A percentile compares a stretch with the other conserved stretches of the same genome.
Evolutionary conservation across 148 eudicot species (phyloP).

Genomic region (Fagopyrum esculentum): DNA sequence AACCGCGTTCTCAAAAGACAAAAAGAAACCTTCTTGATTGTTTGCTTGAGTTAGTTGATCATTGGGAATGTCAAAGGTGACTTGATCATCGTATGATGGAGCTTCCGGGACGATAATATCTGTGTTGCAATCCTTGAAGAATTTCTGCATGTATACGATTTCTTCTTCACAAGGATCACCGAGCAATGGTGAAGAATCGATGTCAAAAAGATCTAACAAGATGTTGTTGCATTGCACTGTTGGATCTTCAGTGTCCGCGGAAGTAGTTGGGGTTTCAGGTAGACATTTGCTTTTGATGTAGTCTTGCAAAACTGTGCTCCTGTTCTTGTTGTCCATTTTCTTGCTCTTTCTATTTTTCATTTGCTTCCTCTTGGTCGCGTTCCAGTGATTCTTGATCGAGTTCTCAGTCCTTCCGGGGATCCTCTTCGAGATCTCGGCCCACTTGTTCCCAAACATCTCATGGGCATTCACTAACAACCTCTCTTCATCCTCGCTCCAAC

Average conservation of each 20-base stretch:
- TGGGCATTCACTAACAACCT: slow-evolving; percentile 50
- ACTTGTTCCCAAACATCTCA: slow-evolving; percentile 48
- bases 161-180: slow-evolving; percentile 36
- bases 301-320: slow-evolving; percentile 32
- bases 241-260: slow-evolving; percentile 17
- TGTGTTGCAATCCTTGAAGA: slow-evolving; percentile 21
- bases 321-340: slow-evolving; percentile 16
- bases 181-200: slow-evolving; percentile 21
- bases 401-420: slow-evolving; percentile 72
- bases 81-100: neutral
- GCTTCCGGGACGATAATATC: neutral
- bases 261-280: neutral
- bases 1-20: neutral
- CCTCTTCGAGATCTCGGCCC: slow-evolving; percentile 70
- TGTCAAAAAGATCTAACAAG: slow-evolving; percentile 14
- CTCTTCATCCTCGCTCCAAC: slow-evolving; percentile 82
- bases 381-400: slow-evolving; percentile 83
- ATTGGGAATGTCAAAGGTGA: neutral
- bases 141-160: slow-evolving; percentile 33
- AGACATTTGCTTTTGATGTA: slow-evolving; percentile 36
- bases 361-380: slow-evolving; percentile 71
- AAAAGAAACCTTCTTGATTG: neutral
- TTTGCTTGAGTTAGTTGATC: no score
- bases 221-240: neutral
- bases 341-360: slow-evolving; percentile 42